These are phyloP conservation scores for Aspergillus ustus DNA, from an alignment of 2,329 filamentous ascomycete species.

Conservation along the genomic window DNA sequence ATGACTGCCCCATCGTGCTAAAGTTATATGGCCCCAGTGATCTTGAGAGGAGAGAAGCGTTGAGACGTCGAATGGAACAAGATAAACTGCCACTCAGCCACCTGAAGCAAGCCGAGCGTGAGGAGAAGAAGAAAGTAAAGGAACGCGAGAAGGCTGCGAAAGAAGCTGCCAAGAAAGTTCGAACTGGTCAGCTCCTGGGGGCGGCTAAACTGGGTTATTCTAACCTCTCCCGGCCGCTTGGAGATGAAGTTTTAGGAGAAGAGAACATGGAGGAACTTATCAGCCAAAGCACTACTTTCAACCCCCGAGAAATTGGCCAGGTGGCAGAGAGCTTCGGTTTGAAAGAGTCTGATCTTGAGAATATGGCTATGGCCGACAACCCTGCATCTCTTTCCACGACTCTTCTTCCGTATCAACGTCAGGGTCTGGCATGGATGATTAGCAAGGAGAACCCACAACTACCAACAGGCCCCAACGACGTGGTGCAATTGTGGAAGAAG, in stretches of 20 bases:
- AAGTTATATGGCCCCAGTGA: constrained; percentile 71
- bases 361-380: constrained; percentile 73
- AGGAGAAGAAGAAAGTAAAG: constrained; percentile 48
- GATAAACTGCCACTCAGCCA: constrained; percentile 65
- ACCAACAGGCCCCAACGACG: constrained; percentile 64
- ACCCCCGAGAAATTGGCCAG: constrained; percentile 67
- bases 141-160: constrained; percentile 57
- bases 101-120: constrained; percentile 60
- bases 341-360: constrained; percentile 70
- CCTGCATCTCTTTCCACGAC: constrained; percentile 67
- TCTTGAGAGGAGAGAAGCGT: constrained; percentile 52
- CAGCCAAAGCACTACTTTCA: constrained; percentile 68
- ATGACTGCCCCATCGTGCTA: constrained; percentile 73
- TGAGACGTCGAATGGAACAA: constrained; percentile 66
- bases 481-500: constrained; percentile 79
- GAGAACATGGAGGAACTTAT: constrained; percentile 67
- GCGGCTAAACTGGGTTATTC: constrained; percentile 36
- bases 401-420: constrained; percentile 76
- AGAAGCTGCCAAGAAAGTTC: constrained; percentile 40
- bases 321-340: constrained; percentile 72
- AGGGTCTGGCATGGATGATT: constrained; percentile 82
- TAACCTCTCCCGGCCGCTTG: constrained; percentile 37
- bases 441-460: constrained; percentile 73
- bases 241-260: constrained; percentile 31
- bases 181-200: constrained; percentile 32